Evolutionary conservation across 225 moss, liverwort and hornwort species (phyloP).

Genomic region (Marchantia polymorpha): DNA sequence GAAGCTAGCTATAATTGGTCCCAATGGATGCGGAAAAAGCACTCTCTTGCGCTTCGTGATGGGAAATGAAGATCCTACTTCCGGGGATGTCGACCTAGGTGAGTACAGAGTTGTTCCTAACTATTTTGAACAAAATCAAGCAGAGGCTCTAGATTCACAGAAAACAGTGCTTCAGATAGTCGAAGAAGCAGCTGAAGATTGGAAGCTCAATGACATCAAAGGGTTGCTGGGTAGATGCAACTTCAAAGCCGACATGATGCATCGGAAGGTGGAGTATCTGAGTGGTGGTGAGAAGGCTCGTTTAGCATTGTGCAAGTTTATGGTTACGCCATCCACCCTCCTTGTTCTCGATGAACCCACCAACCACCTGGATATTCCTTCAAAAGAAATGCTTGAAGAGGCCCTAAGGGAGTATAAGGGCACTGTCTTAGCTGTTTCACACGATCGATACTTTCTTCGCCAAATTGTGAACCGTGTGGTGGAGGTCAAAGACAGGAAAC

Average conservation of each 20-base stretch:
- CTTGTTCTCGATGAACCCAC: slow-evolving; percentile 92
- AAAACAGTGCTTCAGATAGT: slow-evolving; percentile 84
- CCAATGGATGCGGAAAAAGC: slow-evolving; percentile 96
- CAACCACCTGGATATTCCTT: slow-evolving; percentile 94
- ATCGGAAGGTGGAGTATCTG: slow-evolving; percentile 76
- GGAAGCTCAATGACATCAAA: slow-evolving; percentile 91
- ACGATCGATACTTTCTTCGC: slow-evolving; percentile 87
- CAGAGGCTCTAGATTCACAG: slow-evolving; percentile 71
- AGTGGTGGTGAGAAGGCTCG: slow-evolving; percentile 99
- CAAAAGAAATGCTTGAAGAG: slow-evolving; percentile 98
- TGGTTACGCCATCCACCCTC: slow-evolving; percentile 94
- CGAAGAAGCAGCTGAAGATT: slow-evolving; percentile 91
- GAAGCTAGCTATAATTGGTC: slow-evolving; percentile 91
- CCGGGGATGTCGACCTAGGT: slow-evolving; percentile 71
- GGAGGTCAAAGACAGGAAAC: slow-evolving; percentile 57
- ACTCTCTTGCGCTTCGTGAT: slow-evolving; percentile 77
- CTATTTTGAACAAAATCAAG: slow-evolving; percentile 98
- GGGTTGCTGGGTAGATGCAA: slow-evolving; percentile 95
- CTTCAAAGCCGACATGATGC: slow-evolving; percentile 89
- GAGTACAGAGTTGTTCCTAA: slow-evolving; percentile 84
- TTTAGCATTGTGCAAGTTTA: slow-evolving; percentile 90
- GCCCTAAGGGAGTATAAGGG: slow-evolving; percentile 90
- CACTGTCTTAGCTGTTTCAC: slow-evolving; percentile 88
- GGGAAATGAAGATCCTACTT: slow-evolving; percentile 55
- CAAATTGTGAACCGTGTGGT: slow-evolving; percentile 97